Evolutionary conservation across 2,329 filamentous ascomycete species (phyloP).

Genomic region (Colletotrichum sp.): DNA sequence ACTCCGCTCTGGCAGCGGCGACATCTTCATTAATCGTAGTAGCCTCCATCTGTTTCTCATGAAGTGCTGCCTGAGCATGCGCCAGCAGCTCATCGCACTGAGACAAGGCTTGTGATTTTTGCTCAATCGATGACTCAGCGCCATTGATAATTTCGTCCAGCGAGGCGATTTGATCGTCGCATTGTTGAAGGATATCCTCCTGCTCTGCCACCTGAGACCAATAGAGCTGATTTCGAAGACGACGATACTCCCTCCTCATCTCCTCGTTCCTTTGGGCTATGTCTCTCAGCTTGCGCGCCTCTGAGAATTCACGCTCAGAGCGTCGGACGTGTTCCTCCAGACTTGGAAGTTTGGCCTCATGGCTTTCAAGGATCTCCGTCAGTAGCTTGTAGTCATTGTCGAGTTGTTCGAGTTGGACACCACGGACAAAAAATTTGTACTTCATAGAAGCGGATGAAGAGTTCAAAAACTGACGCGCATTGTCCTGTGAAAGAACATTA

Average conservation of each 20-base stretch:
- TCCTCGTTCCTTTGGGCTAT: slow-evolving; percentile 41
- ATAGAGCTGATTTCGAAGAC: slow-evolving; percentile 71
- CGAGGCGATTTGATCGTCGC: slow-evolving; percentile 27
- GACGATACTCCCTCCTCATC: slow-evolving; percentile 60
- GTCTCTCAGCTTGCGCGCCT: slow-evolving; percentile 27
- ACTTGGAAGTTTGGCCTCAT: slow-evolving; percentile 65
- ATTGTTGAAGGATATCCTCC: slow-evolving; percentile 59
- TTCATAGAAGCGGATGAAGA: slow-evolving; percentile 82
- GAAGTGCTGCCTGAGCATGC: not conserved
- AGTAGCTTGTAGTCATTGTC: slow-evolving; percentile 90
- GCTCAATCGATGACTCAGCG: slow-evolving; percentile 47
- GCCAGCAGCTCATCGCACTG: slow-evolving; percentile 13
- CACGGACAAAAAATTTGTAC: slow-evolving; percentile 95
- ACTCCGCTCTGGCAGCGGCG: slow-evolving; percentile 35
- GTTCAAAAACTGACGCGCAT: slow-evolving; percentile 91
- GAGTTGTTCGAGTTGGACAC: slow-evolving; percentile 90
- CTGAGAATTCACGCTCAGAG: slow-evolving; percentile 57
- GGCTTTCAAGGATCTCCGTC: slow-evolving; percentile 77
- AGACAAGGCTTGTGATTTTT: slow-evolving; percentile 42
- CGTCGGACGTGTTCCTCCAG: slow-evolving; percentile 67
- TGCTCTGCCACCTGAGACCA: slow-evolving; percentile 87
- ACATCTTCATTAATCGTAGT: not conserved
- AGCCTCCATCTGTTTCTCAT: not conserved
- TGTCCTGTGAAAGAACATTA: slow-evolving; percentile 94
- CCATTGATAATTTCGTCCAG: slow-evolving; percentile 40